These are phyloP conservation scores for Fusarium scirpi DNA, from an alignment of 2,329 filamentous ascomycete genomes.

Conservation along the genomic window DNA sequence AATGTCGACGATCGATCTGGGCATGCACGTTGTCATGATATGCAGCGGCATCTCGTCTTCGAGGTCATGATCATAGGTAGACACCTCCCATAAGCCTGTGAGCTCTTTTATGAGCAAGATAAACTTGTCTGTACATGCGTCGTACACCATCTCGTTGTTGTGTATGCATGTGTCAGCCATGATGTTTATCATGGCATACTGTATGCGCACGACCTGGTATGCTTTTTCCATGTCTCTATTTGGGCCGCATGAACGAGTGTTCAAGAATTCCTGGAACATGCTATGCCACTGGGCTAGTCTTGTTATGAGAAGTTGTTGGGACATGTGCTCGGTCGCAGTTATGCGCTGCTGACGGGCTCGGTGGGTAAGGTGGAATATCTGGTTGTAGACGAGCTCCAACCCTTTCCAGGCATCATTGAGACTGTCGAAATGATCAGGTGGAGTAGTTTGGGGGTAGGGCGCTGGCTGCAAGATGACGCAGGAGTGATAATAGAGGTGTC, in stretches of 20 bases:
- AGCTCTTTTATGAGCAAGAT: slow-evolving; percentile 48
- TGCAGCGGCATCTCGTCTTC: slow-evolving; percentile 15
- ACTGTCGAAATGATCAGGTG: slow-evolving; percentile 11
- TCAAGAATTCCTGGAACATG: slow-evolving; percentile 44
- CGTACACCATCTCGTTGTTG: slow-evolving; percentile 53
- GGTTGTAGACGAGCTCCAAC: slow-evolving; percentile 36
- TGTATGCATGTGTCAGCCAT: slow-evolving; percentile 54
- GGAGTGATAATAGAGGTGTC: slow-evolving; percentile 31
- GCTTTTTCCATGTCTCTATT: slow-evolving; percentile 40
- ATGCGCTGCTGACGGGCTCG: slow-evolving; percentile 18
- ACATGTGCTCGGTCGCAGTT: neutral
- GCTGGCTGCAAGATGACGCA: slow-evolving; percentile 24
- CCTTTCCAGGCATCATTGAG: slow-evolving; percentile 39
- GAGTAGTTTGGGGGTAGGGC: neutral
- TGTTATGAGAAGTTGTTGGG: slow-evolving; percentile 30
- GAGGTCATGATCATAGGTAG: slow-evolving; percentile 10
- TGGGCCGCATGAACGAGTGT: slow-evolving; percentile 16
- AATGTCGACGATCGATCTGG: slow-evolving; percentile 55
- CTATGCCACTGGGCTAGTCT: slow-evolving; percentile 40
- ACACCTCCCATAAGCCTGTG: slow-evolving; percentile 21
- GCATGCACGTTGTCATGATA: slow-evolving; percentile 45
- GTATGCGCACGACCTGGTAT: slow-evolving; percentile 50
- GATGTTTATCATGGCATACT: slow-evolving; percentile 58
- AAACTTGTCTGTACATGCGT: slow-evolving; percentile 52
- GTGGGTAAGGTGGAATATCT: slow-evolving; percentile 39